Conservation (phyloP, 2,329 filamentous ascomycete species). For the Fulvia fulva region DNA sequence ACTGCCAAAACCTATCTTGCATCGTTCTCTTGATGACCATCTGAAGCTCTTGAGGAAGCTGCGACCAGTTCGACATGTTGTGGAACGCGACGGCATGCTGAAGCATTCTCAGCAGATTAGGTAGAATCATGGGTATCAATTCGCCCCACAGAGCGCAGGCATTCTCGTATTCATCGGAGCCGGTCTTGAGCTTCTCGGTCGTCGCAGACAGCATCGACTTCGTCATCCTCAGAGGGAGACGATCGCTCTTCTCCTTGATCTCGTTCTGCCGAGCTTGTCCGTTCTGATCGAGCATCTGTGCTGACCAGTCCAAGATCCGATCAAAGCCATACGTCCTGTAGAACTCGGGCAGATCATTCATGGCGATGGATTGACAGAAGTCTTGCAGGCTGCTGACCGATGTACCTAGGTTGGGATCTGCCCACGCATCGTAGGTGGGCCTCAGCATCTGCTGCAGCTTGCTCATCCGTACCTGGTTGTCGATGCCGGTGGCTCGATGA, state of each 20-base stretch:
- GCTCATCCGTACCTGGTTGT: conserved; percentile 64
- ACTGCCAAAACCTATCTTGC: conserved; percentile 97
- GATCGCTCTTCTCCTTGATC: conserved; percentile 69
- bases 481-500: conserved; percentile 75
- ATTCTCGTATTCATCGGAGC: conserved; percentile 67
- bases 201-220: conserved; percentile 91
- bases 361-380: conserved; percentile 75
- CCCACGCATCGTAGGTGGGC: conserved; percentile 80
- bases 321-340: conserved; percentile 69
- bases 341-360: conserved; percentile 78
- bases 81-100: conserved; percentile 89
- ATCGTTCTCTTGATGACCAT: conserved; percentile 75
- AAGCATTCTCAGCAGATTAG: conserved; percentile 77
- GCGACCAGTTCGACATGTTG: conserved; percentile 77
- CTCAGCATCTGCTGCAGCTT: conserved; percentile 73
- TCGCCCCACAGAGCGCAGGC: conserved; percentile 82
- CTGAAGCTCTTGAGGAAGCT: conserved; percentile 70
- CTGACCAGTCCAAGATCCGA: conserved; percentile 76
- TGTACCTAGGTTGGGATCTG: conserved; percentile 62
- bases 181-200: conserved; percentile 79
- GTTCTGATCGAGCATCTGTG: conserved; percentile 69
- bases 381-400: conserved; percentile 69
- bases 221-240: conserved; percentile 76
- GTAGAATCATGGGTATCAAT: conserved; percentile 75
- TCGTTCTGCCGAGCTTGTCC: conserved; percentile 74